Conservation (phyloP, 2,329 filamentous ascomycete species). For the Sarocladium oryzae region DNA sequence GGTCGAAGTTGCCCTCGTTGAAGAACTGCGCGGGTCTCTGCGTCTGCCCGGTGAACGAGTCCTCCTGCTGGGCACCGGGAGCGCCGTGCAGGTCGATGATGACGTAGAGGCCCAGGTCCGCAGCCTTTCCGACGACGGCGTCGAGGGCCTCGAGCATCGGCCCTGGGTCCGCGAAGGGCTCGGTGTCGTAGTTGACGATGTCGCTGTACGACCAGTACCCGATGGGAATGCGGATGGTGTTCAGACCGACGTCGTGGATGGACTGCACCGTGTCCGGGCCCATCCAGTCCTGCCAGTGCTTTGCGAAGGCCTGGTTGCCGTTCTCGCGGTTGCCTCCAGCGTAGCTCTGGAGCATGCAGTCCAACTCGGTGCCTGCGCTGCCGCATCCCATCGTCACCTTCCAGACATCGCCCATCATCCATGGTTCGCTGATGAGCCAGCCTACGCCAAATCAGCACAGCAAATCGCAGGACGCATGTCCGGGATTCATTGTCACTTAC, state of each 20-base stretch:
- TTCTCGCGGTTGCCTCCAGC: neutral
- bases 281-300: conserved; percentile 46
- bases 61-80: conserved; percentile 39
- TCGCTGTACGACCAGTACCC: conserved; percentile 50
- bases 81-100: conserved; percentile 48
- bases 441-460: neutral
- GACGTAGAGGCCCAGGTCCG: conserved; percentile 43
- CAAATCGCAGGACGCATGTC: neutral
- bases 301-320: conserved; percentile 27
- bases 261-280: conserved; percentile 39
- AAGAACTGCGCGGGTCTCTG: conserved; percentile 41
- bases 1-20: conserved; percentile 47
- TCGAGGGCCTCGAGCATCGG: conserved; percentile 38
- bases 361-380: conserved; percentile 1
- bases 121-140: conserved; percentile 39
- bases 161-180: neutral
- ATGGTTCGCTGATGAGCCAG: conserved; percentile 11
- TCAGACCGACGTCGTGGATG: conserved; percentile 43
- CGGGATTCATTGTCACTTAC: neutral
- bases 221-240: conserved; percentile 47
- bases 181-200: conserved; percentile 30
- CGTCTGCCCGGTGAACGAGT: conserved; percentile 38
- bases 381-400: conserved; percentile 10
- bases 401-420: conserved; percentile 11
- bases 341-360: conserved; percentile 6